Evolutionary conservation across 331 rosid species (phyloP), one percentile per base, ranked within the genome.

Genomic region (Prunus yedoensis): DNA sequence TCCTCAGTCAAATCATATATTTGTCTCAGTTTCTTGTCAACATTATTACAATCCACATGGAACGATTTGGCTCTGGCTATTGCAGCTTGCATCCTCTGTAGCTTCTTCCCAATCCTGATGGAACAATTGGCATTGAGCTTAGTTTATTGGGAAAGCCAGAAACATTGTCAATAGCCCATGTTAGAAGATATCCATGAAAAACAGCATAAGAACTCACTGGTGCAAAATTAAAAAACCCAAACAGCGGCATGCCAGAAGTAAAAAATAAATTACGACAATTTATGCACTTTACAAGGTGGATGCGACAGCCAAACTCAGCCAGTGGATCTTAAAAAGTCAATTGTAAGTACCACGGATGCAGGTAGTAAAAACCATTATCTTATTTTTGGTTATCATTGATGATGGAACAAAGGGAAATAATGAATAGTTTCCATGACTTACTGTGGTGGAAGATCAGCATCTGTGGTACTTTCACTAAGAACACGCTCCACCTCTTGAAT

Each of bases 11-110:
- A 86, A 79, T 94, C 99, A 82, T 75, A 86, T 84, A 94, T 82
- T 77, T 94, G 99, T 82, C 99, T 89, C 83, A 94, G 81, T 83
- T 94, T 94, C 89, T 94, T 94, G 89, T 92, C 99, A 84, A 94
- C 97, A 65, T 94, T 94, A 83, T 80, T 81, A 82, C 97, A 94
- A 14, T 87, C 99, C 86, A 94, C 88, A 11, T 85, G 78, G 69
- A 94, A 86, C 52, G 88, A 76, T 89, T 89, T 92, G 51, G 94
- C 96, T 82, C 74, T 89, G 73, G 84, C 77, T 86, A 90, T 84
- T 54, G 85, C 57, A 79, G 83, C 84, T 71, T 92, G 89, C 82
- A 89, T 86, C 75, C 79, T 90, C 87, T 81, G 80, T 60, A 88
- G 86, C 81, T 85, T 89, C 78, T 81, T 88, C 76, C 77, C 87